These are phyloP conservation scores for Kodamaea hsintzibuensis DNA, from an alignment of 805 yeast genomes.

Conservation along the genomic window DNA sequence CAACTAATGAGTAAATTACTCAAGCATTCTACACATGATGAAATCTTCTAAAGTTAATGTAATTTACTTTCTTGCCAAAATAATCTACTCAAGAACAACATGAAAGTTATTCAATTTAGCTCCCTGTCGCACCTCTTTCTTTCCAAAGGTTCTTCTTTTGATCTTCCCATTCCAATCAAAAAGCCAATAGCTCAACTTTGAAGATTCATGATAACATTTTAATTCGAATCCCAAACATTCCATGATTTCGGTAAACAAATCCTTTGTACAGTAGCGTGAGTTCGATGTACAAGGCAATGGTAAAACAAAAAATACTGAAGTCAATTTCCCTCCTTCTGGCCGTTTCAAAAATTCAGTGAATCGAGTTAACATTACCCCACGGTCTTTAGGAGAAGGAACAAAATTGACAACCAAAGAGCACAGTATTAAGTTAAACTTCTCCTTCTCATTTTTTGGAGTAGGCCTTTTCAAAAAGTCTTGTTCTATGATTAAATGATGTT, in stretches of 20 bases:
- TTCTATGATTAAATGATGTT: conserved; percentile 65
- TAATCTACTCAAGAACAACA: conserved; percentile 28
- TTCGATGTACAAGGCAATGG: conserved; percentile 86
- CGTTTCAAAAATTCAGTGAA: conserved; percentile 55
- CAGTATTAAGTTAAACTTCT: conserved; percentile 65
- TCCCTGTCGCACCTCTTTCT: conserved; percentile 58
- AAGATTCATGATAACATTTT: conserved; percentile 54
- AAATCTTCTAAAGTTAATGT: too few relatives aligned
- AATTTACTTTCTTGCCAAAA: too few relatives aligned
- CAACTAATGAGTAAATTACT: too few relatives aligned
- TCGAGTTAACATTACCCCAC: conserved; percentile 78
- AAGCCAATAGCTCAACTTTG: conserved; percentile 74
- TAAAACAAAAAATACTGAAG: conserved; percentile 70
- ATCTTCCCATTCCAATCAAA: conserved; percentile 47
- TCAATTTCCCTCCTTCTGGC: conserved; percentile 24
- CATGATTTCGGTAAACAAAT: conserved; percentile 48
- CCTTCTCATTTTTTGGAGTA: conserved; percentile 46
- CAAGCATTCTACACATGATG: too few relatives aligned
- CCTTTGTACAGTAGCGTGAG: conserved; percentile 71
- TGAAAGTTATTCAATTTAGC: conserved; percentile 69
- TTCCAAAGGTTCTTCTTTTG: conserved; percentile 24
- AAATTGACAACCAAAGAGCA: conserved; percentile 88
- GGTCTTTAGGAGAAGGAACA: conserved; percentile 65
- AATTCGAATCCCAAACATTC: conserved; percentile 57
- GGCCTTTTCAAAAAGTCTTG: conserved; percentile 87